Percentiles rank a stretch among this genome's conserved stretches.
Conservation (phyloP, 2,329 filamentous ascomycete genomes). For the Seiridium unicorne region DNA sequence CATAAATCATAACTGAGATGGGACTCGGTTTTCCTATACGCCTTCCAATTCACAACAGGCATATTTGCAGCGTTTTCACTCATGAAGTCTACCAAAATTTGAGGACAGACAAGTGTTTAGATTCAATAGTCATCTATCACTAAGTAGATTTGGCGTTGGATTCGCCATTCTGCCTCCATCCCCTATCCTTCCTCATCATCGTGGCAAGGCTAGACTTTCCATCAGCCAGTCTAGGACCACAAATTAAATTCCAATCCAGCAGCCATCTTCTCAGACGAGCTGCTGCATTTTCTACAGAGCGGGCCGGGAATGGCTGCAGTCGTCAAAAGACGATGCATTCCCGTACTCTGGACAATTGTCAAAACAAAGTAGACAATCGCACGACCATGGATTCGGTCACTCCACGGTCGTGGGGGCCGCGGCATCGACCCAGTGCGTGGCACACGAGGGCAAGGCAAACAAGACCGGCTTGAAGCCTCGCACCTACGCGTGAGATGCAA, state of each 20-base stretch:
- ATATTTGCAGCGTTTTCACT: background rate
- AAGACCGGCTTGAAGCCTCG: constrained; percentile 44
- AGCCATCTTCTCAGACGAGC: constrained; percentile 3
- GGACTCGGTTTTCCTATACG: no score
- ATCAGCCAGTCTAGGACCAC: constrained; percentile 11
- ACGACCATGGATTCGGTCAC: constrained; percentile 8
- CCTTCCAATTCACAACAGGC: no score
- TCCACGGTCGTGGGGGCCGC: constrained; percentile 41
- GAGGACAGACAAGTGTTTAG: constrained; percentile 32
- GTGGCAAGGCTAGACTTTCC: constrained; percentile 12
- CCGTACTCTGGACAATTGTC: constrained; percentile 13
- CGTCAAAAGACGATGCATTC: constrained; percentile 1
- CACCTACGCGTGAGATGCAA: constrained; percentile 28
- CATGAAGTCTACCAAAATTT: background rate
- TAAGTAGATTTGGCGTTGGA: constrained; percentile 22
- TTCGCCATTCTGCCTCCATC: constrained; percentile 20
- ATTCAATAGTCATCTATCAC: constrained; percentile 53
- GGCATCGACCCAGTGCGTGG: constrained; percentile 52
- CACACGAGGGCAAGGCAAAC: constrained; percentile 25
- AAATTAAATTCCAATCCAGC: constrained; percentile 5
- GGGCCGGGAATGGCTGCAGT: constrained; percentile 10
- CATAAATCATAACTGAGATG: no score
- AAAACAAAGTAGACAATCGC: constrained; percentile 29
- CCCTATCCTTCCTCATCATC: constrained; percentile 27
- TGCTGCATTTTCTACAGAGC: constrained; percentile 22